phyloP scores from a whole-genome alignment of 140 eudicot genomes.

The Senecio squalidus region DNA sequence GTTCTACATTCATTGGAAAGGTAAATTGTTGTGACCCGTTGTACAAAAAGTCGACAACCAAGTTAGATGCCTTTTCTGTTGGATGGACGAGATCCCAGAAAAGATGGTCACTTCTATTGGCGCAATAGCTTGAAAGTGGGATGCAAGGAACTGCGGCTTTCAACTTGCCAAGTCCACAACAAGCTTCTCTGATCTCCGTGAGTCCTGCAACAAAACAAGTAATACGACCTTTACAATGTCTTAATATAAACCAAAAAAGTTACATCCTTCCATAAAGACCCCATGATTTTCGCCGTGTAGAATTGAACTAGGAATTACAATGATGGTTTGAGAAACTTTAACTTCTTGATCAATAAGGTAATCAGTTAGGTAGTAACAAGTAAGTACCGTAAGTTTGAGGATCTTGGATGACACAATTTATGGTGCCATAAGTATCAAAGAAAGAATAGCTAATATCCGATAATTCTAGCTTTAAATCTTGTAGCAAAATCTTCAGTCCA shows the following conservation, averaged over 20 bases:
- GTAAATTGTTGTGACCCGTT: constrained; percentile 25
- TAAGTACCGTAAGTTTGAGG: constrained; percentile 39
- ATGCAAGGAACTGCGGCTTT: constrained; percentile 49
- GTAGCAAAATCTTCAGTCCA: constrained; percentile 22
- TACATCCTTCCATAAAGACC: background rate
- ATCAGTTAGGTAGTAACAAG: constrained; percentile 14
- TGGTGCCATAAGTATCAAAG: constrained; percentile 38
- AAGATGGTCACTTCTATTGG: constrained; percentile 41
- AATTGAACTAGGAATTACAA: too few relatives aligned
- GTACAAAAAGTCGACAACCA: constrained; percentile 27
- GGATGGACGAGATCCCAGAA: constrained; percentile 69
- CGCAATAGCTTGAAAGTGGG: constrained; percentile 42
- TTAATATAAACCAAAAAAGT: background rate
- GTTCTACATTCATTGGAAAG: constrained; percentile 35
- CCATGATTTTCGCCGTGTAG: background rate
- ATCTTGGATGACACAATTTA: constrained; percentile 29
- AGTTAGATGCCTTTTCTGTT: constrained; percentile 32
- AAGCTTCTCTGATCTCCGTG: constrained; percentile 44
- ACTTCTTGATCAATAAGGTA: background rate
- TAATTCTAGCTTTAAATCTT: constrained; percentile 23
- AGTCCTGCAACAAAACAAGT: constrained; percentile 33
- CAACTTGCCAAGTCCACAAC: constrained; percentile 64
- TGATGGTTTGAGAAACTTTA: background rate
- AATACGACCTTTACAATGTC: background rate
- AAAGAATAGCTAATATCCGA: constrained; percentile 36